Base-by-base conservation (phyloP, 2,329 filamentous ascomycete genomes). In the Beauveria varroae region DNA sequence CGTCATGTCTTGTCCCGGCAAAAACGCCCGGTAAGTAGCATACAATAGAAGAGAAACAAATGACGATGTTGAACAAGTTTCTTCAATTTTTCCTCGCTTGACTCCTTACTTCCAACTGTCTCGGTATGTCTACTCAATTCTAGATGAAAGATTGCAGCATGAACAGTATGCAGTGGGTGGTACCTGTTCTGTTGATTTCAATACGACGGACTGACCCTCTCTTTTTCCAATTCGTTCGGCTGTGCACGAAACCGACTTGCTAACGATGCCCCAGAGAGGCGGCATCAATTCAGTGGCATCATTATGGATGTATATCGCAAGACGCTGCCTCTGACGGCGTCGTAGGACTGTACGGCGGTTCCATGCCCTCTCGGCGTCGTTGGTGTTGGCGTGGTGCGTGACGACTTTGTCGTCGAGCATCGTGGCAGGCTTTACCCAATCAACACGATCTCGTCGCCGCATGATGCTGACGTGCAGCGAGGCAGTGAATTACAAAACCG, bases 381-480 rank as follows among this genome's bases (percentile, higher is more conserved):
- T 99, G 92, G 76, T 86, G 77, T 93, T 99, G 81, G 95, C 95
- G 78, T 99, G 95, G 95, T 84, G 85, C 81, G 95, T 99, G 86
- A 99, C 95, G 84, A 99, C 95, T 79, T 93, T 90, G 95, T 95
- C 90, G 95, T 95, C 95, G 81, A 95, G 95, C 96, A 96, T 99
- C 81, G 93, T 93, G 82, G 98, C 95, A 76, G 30, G 30, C 30
- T 34, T 12, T 99, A 99, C 86, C 95, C 95, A 84, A 92, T 99
- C 78, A 95, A 99, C 82, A 99, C 95, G 77, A 92, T 99, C 86
- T 34, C 95, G 95, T 87, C 93, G 95, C 87, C 95, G 95, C 85
- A 99, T 99, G 95, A 99, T 99, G 95, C 99, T 99, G 95, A 98
- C 93, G 74, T 88, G 83, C 68, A 85, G 85, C 81, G 84, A 96